Conservation (phyloP, 192 early-diverging fungal species). For the Coemansia sp. region DNA sequence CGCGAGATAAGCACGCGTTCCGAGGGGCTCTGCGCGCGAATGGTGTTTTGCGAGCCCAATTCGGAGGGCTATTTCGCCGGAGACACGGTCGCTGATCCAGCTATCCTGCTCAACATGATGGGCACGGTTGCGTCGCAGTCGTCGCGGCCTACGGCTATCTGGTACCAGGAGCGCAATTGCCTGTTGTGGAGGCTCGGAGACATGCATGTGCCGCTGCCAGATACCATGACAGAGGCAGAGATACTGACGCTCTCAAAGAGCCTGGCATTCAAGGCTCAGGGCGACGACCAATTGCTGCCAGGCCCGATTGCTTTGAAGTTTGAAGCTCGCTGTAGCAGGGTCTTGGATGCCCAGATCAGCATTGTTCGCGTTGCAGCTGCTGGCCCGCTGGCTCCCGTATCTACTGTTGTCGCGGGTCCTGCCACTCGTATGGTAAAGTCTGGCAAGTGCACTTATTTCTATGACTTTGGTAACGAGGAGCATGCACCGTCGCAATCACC, state of each 20-base stretch:
- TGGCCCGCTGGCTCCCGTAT: neutral
- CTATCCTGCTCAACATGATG: slow-evolving; percentile 33
- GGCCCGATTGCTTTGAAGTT: slow-evolving; percentile 38
- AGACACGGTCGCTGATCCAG: slow-evolving; percentile 20
- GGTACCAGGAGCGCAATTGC: slow-evolving; percentile 48
- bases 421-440: slow-evolving; percentile 25
- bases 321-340: slow-evolving; percentile 9
- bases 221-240: neutral
- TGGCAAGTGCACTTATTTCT: slow-evolving; percentile 41
- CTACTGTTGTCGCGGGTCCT: slow-evolving; percentile 17
- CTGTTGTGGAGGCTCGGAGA: slow-evolving; percentile 43
- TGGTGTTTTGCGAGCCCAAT: slow-evolving; percentile 44
- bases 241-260: slow-evolving; percentile 8
- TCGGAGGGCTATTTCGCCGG: slow-evolving; percentile 24
- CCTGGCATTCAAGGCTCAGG: slow-evolving; percentile 28
- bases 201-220: slow-evolving; percentile 17
- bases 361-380: slow-evolving; percentile 31
- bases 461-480: neutral
- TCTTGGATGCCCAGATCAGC: slow-evolving; percentile 21
- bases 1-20: neutral
- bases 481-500: neutral
- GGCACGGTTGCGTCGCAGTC: slow-evolving; percentile 35
- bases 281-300: slow-evolving; percentile 12
- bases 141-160: slow-evolving; percentile 43
- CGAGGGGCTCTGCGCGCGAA: slow-evolving; percentile 16